Evolutionary conservation across 2,329 filamentous ascomycete genomes (phyloP).

Genomic region (Rutstroemia sp.): DNA sequence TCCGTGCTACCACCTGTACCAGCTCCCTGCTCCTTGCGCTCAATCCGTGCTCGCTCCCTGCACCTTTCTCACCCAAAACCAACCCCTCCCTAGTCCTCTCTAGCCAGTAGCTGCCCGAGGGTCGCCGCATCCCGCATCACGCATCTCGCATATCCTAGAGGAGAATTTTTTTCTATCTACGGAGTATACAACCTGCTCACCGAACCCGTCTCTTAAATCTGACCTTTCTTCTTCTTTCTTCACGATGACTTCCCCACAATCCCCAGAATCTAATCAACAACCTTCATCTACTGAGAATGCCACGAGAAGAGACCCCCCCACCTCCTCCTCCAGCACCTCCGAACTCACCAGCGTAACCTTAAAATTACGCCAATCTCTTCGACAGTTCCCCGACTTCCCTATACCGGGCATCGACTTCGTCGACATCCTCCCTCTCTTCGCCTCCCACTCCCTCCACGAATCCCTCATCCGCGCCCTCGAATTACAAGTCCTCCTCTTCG

Average conservation of each 20-base stretch:
- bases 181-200: background rate
- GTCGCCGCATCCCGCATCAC: conserved; percentile 2
- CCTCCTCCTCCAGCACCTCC: conserved; percentile 29
- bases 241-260: conserved; percentile 26
- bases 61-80: background rate
- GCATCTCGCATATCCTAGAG: conserved; percentile 1
- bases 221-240: conserved; percentile 22
- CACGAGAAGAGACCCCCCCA: conserved; percentile 27
- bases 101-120: conserved; percentile 8
- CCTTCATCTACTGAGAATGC: conserved; percentile 21
- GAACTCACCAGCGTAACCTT: conserved; percentile 46
- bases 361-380: conserved; percentile 65
- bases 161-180: conserved; percentile 5
- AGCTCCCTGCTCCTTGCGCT: background rate
- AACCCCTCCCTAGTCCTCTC: background rate
- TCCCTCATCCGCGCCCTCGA: conserved; percentile 78
- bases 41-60: background rate
- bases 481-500: conserved; percentile 65
- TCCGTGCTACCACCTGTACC: background rate
- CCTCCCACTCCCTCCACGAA: conserved; percentile 64
- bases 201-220: background rate
- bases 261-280: conserved; percentile 12
- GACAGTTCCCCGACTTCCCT: conserved; percentile 88
- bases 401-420: conserved; percentile 90
- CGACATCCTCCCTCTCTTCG: conserved; percentile 96